These are phyloP conservation scores for Coelastrella sp. DNA, from an alignment of 139 green algal genomes.

Conservation along the genomic window DNA sequence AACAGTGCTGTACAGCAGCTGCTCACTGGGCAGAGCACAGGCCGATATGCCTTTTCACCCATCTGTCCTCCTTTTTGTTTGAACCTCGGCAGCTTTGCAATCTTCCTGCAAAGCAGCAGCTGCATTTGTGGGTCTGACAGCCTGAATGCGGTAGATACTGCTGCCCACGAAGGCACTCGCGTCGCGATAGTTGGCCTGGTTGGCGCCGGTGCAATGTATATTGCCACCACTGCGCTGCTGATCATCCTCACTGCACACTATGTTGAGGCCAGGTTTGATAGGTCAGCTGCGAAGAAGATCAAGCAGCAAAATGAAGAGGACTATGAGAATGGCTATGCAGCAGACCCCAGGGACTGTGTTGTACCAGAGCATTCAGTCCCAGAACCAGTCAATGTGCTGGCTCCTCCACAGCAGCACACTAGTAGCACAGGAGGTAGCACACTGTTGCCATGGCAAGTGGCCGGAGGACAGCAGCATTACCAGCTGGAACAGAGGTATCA, in stretches of 20 bases:
- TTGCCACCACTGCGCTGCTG: slow-evolving; percentile 10
- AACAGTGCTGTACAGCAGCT: slow-evolving; percentile 3
- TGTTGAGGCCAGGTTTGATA: slow-evolving; percentile 5
- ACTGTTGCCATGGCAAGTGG: not conserved
- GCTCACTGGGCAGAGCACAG: not conserved
- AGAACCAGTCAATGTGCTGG: not conserved
- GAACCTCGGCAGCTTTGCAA: slow-evolving; percentile 31
- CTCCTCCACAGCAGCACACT: not conserved
- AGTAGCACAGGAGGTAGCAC: not conserved
- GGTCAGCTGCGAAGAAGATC: not conserved
- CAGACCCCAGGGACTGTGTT: slow-evolving; percentile 24
- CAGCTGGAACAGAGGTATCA: not conserved
- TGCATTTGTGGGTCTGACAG: slow-evolving; percentile 23
- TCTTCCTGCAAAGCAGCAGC: slow-evolving; percentile 29
- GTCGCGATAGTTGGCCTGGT: slow-evolving; percentile 3
- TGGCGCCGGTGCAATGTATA: slow-evolving; percentile 9
- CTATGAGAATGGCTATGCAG: slow-evolving; percentile 24
- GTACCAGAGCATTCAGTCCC: not conserved
- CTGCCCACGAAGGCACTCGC: not conserved
- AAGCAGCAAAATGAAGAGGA: not conserved
- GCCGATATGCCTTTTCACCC: not conserved
- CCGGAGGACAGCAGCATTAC: not conserved
- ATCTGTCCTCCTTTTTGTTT: slow-evolving; percentile 31
- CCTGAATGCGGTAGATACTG: not conserved
- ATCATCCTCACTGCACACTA: slow-evolving; percentile 27